Base-by-base conservation (phyloP, 2,329 filamentous ascomycete genomes). In the Epichloe gansuensis region DNA sequence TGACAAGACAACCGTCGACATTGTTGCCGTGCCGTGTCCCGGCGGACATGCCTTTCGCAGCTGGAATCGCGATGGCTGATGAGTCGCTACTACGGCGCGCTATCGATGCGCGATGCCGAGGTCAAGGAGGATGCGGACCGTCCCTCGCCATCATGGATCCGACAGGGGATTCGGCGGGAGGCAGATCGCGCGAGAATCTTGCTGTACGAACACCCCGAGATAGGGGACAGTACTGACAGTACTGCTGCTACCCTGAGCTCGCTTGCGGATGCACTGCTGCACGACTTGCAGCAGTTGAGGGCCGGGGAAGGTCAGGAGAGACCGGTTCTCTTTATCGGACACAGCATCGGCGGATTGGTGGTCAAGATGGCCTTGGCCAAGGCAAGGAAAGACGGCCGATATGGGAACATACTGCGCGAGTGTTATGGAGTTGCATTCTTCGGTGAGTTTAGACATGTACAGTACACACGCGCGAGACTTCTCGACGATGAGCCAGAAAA, bases 361-460 rank as follows among this genome's bases (percentile, higher is more conserved):
- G 74, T 75, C 6, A 83, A 83, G 66, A 67, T 73, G 58, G 77
- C 76, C 2, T 59, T 83, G 42, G 68, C 75, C 7, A 74, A 71
- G 56, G 75, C 76, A 3, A 69, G 63, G 39, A 60, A 66, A 17
- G 63, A 63, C 27, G 54, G 64, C 0, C 60, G 62, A 3, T 71
- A 72, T 55, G 68, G 67, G 46, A 63, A 67, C 3, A 70, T 82
- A 12, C 64, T 77, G 45, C 72, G 72, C 43, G 75, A 78, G 56
- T 82, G 78, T 51, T 78, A 82, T 54, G 80, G 80, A 0, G 73
- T 80, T 46, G 77, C 76, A 0, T 83, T 83, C 56, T 77, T 81
- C 60, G 72, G 78, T 79, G 56, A 66, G 70, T 55, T 68, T 51
- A 7, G 3, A 31, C 27, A 31, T 9, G 27, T 31, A 9, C 27